Evolutionary conservation across 225 moss, liverwort and hornwort genomes (phyloP).

Genomic region (Climacium dendroides): DNA sequence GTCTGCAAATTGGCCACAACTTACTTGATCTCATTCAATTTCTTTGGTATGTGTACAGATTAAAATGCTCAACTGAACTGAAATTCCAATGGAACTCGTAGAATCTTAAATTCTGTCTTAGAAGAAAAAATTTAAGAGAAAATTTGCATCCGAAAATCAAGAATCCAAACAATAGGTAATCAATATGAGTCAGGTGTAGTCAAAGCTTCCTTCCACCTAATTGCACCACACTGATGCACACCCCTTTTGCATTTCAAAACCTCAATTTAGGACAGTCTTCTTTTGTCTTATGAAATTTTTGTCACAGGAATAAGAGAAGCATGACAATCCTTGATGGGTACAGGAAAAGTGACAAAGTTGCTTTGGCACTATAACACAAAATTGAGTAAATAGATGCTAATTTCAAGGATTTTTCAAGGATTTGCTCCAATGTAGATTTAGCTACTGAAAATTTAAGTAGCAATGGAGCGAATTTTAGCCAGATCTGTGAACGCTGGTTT

Average conservation of each 20-base stretch:
- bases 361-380: no score
- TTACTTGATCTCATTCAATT: not conserved
- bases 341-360: not conserved
- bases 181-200: not conserved
- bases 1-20: slow-evolving; percentile 29
- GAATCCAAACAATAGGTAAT: not conserved
- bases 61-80: not conserved
- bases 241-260: not conserved
- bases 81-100: no score
- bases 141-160: not conserved
- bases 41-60: not conserved
- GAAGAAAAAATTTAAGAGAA: fast-evolving
- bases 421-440: no score
- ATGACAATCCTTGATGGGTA: not conserved
- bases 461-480: no score
- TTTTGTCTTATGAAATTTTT: not conserved
- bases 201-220: not conserved
- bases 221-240: not conserved
- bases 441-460: no score
- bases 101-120: not conserved
- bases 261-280: not conserved
- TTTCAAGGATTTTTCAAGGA: no score
- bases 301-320: not conserved
- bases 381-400: no score
- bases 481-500: no score